phyloP scores from a whole-genome alignment of 2,329 filamentous ascomycete species.

The Trichoderma gracile region DNA sequence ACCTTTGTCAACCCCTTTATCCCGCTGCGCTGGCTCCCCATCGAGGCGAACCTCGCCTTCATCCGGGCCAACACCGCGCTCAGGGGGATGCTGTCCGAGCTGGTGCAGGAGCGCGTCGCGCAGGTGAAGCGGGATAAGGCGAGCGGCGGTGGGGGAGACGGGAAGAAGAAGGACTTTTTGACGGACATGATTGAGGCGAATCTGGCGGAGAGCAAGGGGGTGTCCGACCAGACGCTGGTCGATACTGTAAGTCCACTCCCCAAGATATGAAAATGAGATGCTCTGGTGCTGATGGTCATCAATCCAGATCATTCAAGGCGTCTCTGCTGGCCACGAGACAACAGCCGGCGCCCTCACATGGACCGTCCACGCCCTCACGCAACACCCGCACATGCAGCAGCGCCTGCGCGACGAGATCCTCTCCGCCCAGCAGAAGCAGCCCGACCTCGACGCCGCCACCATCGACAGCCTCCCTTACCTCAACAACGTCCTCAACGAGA shows the following conservation, averaged over 20 bases:
- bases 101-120: slow-evolving; percentile 16
- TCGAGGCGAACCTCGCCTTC: slow-evolving; percentile 16
- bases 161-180: slow-evolving; percentile 12
- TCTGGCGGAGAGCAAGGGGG: neutral
- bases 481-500: slow-evolving; percentile 47
- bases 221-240: slow-evolving; percentile 6
- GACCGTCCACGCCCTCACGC: slow-evolving; percentile 45
- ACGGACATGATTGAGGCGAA: slow-evolving; percentile 19
- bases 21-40: slow-evolving; percentile 23
- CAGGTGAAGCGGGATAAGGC: neutral
- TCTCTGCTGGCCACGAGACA: slow-evolving; percentile 45
- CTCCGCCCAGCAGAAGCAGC: neutral
- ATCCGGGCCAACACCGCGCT: slow-evolving; percentile 12
- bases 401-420: slow-evolving; percentile 44
- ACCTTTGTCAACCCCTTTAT: slow-evolving; percentile 15
- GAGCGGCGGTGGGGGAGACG: neutral
- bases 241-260: slow-evolving; percentile 1
- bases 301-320: slow-evolving; percentile 6
- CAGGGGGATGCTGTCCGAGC: slow-evolving; percentile 18
- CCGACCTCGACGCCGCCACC: slow-evolving; percentile 12
- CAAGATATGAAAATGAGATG: too few relatives aligned
- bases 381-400: slow-evolving; percentile 42
- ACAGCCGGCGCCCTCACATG: slow-evolving; percentile 47
- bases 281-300: neutral
- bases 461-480: slow-evolving; percentile 41